A percentile compares a stretch with the other conserved stretches of the same genome.
Conservation (phyloP, 768 basidiomycete species). For the Leccinum barrowsii region DNA sequence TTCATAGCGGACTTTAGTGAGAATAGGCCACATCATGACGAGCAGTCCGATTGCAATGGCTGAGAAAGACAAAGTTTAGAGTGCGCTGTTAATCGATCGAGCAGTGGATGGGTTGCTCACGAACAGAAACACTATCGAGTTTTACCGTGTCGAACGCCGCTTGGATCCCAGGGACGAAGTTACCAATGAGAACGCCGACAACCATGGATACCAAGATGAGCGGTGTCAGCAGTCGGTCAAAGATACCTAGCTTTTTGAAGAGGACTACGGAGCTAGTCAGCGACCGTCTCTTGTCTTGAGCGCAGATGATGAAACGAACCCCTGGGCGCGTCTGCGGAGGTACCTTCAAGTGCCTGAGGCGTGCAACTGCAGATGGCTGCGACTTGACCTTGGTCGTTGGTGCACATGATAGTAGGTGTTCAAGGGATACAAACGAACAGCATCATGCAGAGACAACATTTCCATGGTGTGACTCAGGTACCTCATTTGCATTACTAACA, state of each 20-base stretch:
- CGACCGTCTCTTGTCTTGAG: neutral
- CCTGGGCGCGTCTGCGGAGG: neutral
- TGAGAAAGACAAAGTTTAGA: slow-evolving; percentile 23
- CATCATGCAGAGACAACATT: too few relatives aligned
- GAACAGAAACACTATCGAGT: slow-evolving; percentile 71
- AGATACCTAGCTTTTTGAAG: slow-evolving; percentile 42
- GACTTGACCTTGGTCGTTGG: neutral
- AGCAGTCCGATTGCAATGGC: slow-evolving; percentile 80
- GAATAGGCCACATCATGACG: slow-evolving; percentile 86
- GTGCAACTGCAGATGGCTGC: neutral
- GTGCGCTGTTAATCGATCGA: neutral
- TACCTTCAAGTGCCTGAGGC: neutral
- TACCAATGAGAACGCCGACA: slow-evolving; percentile 70
- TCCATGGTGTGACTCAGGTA: too few relatives aligned
- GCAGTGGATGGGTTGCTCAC: slow-evolving; percentile 43
- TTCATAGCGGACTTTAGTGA: slow-evolving; percentile 78
- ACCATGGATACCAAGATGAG: slow-evolving; percentile 73
- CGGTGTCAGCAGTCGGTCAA: slow-evolving; percentile 62
- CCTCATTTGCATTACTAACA: too few relatives aligned
- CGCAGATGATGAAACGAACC: slow-evolving; percentile 1
- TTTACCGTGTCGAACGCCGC: slow-evolving; percentile 58
- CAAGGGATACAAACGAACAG: too few relatives aligned
- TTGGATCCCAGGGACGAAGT: slow-evolving; percentile 58
- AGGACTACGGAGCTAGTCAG: slow-evolving; percentile 25
- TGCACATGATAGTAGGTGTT: neutral